Evolutionary conservation across 192 early-diverging fungal genomes (phyloP), one percentile per base, ranked within the genome.

Genomic region (Gamsiella multidivaricata): DNA sequence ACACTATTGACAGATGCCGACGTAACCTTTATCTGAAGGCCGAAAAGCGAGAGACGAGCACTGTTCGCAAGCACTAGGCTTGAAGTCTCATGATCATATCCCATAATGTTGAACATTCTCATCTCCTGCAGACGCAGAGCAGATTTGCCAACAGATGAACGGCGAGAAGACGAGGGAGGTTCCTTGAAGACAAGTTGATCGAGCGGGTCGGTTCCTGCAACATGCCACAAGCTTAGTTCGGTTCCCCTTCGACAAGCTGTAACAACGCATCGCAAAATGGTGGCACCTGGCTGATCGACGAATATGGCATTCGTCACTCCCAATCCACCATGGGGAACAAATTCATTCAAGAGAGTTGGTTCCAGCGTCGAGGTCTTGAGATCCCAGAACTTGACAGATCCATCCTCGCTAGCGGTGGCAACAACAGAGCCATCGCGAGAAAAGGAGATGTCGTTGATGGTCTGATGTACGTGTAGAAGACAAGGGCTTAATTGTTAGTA

Each of bases 21-120:
- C 14, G 59, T 52, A 5, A 70, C 63, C 23, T 61, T 65, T 26
- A 80, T 37, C 51, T 80, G 70, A 20, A 63, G 42, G 33, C 69
- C 80, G 75, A 84, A 80, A 32, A 84, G 75, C 3, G 83, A 84
- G 20, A 82, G 61, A 28, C 83, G 80, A 18, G 71, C 70, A 56
- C 80, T 84, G 64, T 84, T 84, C 36, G 76, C 76, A 23, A 84
- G 28, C 1, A 84, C 61, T 26, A 84, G 46, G 32, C 79, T 79
- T 5, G 65, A 59, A 17, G 66, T 70, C 36, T 66, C 57, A 29
- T 63, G 53, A 29, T 84, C 83, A 64, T 70, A 84, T 33, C 65
- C 81, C 59, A 81, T 58, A 61, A 78, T 76, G 72, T 84, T 84
- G 64, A 84, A 84, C 80, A 82, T 84, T 25, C 64, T 54, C 78